A percentile compares a stretch with the other conserved stretches of the same genome.
Evolutionary conservation across 1,284 basidiomycete genomes (phyloP).

Genomic region (Mycena sp.): DNA sequence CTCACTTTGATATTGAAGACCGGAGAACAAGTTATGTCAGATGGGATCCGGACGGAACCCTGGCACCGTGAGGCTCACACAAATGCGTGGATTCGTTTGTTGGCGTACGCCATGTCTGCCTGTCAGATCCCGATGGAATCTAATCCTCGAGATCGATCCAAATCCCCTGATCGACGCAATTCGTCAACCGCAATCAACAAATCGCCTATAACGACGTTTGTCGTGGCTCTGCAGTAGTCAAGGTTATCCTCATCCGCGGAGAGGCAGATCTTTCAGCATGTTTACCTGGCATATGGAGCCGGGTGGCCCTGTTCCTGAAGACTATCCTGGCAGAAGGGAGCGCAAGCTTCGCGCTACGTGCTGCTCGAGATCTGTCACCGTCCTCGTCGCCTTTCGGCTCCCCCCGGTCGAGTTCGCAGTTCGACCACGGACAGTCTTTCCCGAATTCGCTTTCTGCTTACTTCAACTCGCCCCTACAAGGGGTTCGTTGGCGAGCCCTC

Average conservation of each 20-base stretch:
- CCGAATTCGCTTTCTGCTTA: conserved; percentile 37
- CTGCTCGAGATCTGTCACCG: conserved; percentile 49
- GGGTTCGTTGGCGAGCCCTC: conserved; percentile 48
- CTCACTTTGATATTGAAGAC: conserved; percentile 66
- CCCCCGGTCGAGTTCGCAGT: conserved; percentile 48
- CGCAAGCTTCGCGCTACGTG: conserved; percentile 60
- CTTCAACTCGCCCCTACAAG: conserved; percentile 29
- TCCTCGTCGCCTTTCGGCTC: conserved; percentile 56
- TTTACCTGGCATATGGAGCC: conserved; percentile 68
- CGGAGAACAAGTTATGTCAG: conserved; percentile 49
- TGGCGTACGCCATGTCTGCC: conserved; percentile 65
- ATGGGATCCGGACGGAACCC: conserved; percentile 53
- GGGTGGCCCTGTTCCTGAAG: conserved; percentile 61
- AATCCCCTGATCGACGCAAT: conserved; percentile 51
- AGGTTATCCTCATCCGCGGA: conserved; percentile 73
- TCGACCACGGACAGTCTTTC: conserved; percentile 44
- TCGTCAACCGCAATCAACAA: conserved; percentile 38
- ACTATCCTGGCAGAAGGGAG: conserved; percentile 64
- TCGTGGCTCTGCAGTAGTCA: conserved; percentile 75
- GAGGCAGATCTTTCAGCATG: conserved; percentile 63
- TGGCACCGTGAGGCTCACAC: conserved; percentile 56
- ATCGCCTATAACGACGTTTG: conserved; percentile 56
- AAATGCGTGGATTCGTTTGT: conserved; percentile 71
- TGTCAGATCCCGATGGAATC: conserved; percentile 44
- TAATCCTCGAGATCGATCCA: conserved; percentile 47